Evolutionary conservation across 208 protist species (phyloP).

Genomic region (Wallacemonas rigidus): DNA sequence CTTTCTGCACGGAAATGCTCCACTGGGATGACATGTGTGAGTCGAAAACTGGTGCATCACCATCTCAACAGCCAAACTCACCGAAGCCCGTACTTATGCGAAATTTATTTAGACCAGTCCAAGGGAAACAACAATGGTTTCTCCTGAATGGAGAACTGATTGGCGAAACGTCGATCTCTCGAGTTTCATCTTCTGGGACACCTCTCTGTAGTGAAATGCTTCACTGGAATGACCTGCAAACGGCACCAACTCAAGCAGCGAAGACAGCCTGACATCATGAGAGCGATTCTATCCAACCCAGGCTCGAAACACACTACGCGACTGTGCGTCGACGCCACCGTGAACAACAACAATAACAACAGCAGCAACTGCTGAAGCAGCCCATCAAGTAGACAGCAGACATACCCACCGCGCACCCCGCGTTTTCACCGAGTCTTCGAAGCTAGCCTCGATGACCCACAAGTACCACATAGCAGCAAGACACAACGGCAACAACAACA

Average conservation of each 20-base stretch:
- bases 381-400: too few species aligned
- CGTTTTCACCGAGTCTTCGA: too few species aligned
- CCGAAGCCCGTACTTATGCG: constrained; percentile 1
- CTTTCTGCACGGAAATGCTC: constrained; percentile 58
- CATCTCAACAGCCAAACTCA: background rate
- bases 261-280: background rate
- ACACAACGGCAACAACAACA: constrained; percentile 12
- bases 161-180: constrained; percentile 1
- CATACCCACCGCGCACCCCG: too few species aligned
- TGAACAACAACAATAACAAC: too few species aligned
- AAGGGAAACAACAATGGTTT: background rate
- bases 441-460: too few species aligned
- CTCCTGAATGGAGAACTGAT: background rate
- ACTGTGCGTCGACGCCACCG: too few species aligned
- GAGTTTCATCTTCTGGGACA: background rate
- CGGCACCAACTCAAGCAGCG: background rate
- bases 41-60: constrained; percentile 15
- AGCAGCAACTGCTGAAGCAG: too few species aligned
- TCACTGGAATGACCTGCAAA: constrained; percentile 4
- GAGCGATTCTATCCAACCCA: too few species aligned
- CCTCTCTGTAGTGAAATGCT: constrained; percentile 18
- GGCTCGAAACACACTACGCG: too few species aligned
- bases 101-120: constrained; percentile 1
- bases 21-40: constrained; percentile 47
- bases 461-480: background rate